A percentile compares a stretch with the other conserved stretches of the same genome.
These are phyloP conservation scores for Fusarium sacchari DNA, from an alignment of 2,329 filamentous ascomycete genomes.

Conservation along the genomic window DNA sequence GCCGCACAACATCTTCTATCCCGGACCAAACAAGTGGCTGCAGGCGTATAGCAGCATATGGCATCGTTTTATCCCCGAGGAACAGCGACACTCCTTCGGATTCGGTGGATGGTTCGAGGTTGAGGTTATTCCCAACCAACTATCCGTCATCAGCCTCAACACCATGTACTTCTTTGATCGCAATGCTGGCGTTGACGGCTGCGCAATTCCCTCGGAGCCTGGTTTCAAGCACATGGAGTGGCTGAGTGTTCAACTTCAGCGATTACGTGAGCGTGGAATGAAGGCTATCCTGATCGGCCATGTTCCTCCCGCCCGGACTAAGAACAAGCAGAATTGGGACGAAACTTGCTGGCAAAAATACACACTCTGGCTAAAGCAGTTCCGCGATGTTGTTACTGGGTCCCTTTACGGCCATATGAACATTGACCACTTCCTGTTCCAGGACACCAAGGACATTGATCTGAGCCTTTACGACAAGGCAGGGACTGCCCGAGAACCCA, in stretches of 20 bases:
- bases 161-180: conserved; percentile 96
- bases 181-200: conserved; percentile 94
- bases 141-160: conserved; percentile 94
- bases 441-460: conserved; percentile 82
- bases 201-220: conserved; percentile 79
- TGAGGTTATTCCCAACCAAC: conserved; percentile 85
- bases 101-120: conserved; percentile 95
- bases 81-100: conserved; percentile 88
- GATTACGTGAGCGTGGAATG: conserved; percentile 84
- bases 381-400: conserved; percentile 85
- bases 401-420: conserved; percentile 97
- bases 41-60: conserved; percentile 81
- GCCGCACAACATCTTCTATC: conserved; percentile 91
- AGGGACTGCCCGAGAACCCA: conserved; percentile 35
- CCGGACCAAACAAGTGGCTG: conserved; percentile 89
- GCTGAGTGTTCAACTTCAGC: conserved; percentile 87
- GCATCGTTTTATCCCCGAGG: conserved; percentile 88
- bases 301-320: conserved; percentile 88
- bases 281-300: conserved; percentile 96
- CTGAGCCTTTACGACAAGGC: conserved; percentile 55
- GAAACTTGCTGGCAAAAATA: conserved; percentile 99
- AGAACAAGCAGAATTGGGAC: conserved; percentile 89
- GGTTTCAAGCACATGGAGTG: conserved; percentile 97
- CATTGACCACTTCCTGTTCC: conserved; percentile 94
- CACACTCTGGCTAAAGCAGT: conserved; percentile 88